Base-by-base conservation (phyloP, 306 rosid genomes). In the Abrus pulchellus region DNA sequence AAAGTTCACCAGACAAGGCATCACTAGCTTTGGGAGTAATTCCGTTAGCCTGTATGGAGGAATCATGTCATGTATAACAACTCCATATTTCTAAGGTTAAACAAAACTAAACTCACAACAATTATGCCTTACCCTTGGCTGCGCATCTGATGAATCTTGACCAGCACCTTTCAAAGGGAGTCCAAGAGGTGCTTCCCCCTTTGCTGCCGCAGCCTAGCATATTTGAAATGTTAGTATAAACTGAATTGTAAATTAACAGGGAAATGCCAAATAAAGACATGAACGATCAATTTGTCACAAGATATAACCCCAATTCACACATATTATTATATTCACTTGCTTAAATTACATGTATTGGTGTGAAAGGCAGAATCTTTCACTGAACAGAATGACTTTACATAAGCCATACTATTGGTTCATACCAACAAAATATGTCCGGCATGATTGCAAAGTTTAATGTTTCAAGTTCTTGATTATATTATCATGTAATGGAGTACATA, bases 101-200 rank as follows among this genome's bases (percentile, higher is more conserved):
- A 72, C 64, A 36, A 68, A 75, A 72, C 27, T 32, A 43, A 78
- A 43, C 56, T 70, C 30, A 3, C 43, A 57, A 73, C 33, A 65
- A 47, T 77, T 64, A 68, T 56, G 64, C 4, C 53, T 69, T 72
- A 94, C 98, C 92, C 88, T 81, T 60, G 91, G 88, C 33, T 78
- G 89, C 56, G 90, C 92, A 81, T 94, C 98, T 55, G 92, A 81
- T 33, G 97, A 92, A 81, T 92, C 98, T 88, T 92, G 97, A 75
- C 97, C 97, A 68, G 97, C 97, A 76, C 97, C 98, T 89, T 92
- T 94, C 85, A 94, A 81, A 63, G 98, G 98, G 13, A 94, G 97
- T 74, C 98, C 98, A 84, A 92, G 90, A 80, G 97, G 97, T 79
- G 98, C 97, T 86, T 94, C 97, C 29, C 98, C 98, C 80, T 94